A percentile compares a stretch with the other conserved stretches of the same genome.
Conservation (phyloP, 176 grass and related monocot species). For the Echinochloa phyllopogon region DNA sequence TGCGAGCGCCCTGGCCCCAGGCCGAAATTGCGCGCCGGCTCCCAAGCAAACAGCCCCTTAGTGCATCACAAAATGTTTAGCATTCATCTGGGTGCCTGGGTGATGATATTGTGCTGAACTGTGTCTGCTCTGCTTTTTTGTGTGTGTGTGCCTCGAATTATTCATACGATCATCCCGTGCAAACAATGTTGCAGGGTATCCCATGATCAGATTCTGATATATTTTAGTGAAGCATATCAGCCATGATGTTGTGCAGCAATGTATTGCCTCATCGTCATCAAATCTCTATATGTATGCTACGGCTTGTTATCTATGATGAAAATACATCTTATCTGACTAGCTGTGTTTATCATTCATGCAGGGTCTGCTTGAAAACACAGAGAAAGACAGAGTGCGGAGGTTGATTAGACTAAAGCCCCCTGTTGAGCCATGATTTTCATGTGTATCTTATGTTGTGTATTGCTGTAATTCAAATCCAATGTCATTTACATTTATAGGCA, state of each 20-base stretch:
- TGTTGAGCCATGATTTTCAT: constrained; percentile 61
- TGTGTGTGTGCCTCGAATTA: neutral
- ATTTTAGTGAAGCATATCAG: neutral
- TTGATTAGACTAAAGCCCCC: constrained; percentile 81
- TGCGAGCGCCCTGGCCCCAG: no score
- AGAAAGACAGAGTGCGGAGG: constrained; percentile 79
- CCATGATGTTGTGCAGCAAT: neutral
- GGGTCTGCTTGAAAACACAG: constrained; percentile 86
- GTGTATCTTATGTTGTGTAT: neutral
- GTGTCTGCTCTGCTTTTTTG: neutral
- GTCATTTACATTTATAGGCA: constrained; percentile 10
- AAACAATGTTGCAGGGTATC: neutral
- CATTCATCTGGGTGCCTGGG: neutral
- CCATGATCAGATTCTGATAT: neutral
- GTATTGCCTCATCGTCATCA: neutral
- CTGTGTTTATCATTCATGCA: constrained; percentile 27
- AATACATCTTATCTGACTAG: neutral
- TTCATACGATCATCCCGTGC: neutral
- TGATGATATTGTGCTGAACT: neutral
- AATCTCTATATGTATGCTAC: neutral
- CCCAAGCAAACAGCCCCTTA: no score
- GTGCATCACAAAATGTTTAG: neutral
- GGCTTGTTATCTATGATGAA: neutral
- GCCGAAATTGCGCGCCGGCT: no score
- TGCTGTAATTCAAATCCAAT: constrained; percentile 6